A percentile compares a stretch with the other conserved stretches of the same genome.
Evolutionary conservation across 805 yeast species (phyloP).

Genomic region (Wickerhamiella occidentalis): DNA sequence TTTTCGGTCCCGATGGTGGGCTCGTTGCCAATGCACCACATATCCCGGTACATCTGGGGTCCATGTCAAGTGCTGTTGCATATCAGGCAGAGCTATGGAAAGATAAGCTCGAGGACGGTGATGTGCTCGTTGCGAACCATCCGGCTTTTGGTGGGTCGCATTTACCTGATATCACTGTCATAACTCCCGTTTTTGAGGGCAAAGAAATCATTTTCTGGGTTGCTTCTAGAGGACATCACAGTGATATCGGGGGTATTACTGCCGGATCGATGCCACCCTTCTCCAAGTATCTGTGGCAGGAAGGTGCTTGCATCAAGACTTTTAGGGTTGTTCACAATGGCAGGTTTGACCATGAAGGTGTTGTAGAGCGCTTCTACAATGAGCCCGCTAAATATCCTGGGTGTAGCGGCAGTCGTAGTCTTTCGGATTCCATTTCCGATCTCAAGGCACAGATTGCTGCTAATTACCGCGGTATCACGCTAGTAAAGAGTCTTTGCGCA

Average conservation of each 20-base stretch:
- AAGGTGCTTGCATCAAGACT: constrained; percentile 79
- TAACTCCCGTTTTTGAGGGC: constrained; percentile 73
- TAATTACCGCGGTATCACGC: constrained; percentile 67
- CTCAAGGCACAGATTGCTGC: constrained; percentile 82
- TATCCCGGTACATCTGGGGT: constrained; percentile 75
- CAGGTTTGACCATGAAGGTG: constrained; percentile 58
- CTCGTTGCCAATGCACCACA: constrained; percentile 82
- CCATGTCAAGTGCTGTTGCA: constrained; percentile 70
- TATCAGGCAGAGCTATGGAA: constrained; percentile 56
- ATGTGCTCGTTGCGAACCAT: constrained; percentile 65
- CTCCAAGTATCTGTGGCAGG: constrained; percentile 73
- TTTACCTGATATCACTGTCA: constrained; percentile 81
- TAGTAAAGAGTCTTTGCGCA: constrained; percentile 45
- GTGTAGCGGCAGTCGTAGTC: constrained; percentile 77
- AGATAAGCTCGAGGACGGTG: constrained; percentile 54
- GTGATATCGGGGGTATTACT: constrained; percentile 84
- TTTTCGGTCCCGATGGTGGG: constrained; percentile 65
- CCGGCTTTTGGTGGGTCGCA: constrained; percentile 83
- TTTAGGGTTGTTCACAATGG: constrained; percentile 64
- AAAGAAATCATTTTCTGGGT: constrained; percentile 65
- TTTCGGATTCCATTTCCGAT: constrained; percentile 75
- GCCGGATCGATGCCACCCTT: constrained; percentile 96
- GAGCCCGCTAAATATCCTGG: constrained; percentile 77
- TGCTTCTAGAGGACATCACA: constrained; percentile 92
- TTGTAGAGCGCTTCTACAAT: constrained; percentile 46